Base-by-base conservation (phyloP, 345 rosid species). In the Boechera stricta region DNA sequence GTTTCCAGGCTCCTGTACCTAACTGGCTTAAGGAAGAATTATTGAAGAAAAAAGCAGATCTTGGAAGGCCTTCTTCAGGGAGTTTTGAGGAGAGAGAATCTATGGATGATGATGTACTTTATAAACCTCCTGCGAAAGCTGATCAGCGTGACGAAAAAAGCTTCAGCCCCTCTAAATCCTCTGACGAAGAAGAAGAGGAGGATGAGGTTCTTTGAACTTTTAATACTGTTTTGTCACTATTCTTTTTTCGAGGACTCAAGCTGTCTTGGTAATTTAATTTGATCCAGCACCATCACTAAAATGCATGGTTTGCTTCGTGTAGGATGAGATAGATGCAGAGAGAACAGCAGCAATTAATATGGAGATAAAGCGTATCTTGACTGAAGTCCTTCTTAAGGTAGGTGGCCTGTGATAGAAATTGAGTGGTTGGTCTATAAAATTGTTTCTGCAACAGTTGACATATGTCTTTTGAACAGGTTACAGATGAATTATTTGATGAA, bases 21-120 rank as follows among this genome's bases (percentile, higher is more conserved):
- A 89, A 87, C 79, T 96, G 99, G 99, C 97, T 96, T 58, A 89
- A 89, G 82, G 99, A 93, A 76, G 98, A 96, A 83, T 84, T 96
- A 70, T 84, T 89, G 65, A 93, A 91, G 90, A 91, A 85, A 66
- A 94, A 91, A 85, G 85, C 91, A 38, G 82, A 86, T 64, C 79
- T 86, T 75, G 72, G 89, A 48, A 90, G 84, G 79, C 81, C 94
- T 67, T 86, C 93, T 64, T 69, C 84, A 42, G 96, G 86, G 68
- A 81, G 83, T 84, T 68, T 85, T 69, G 94, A 84, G 76, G 91
- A 84, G 84, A 71, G 77, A 65, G 79, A 83, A 33, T 84, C 87
- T 54, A 77, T 82, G 61, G 95, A 87, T 65, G 93, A 89, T 78
- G 92, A 89, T 61, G 77, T 72, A 51, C 79, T 70, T 80, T 85